Evolutionary conservation across 208 protist species (phyloP).

Genomic region (Phytomonas sp.): DNA sequence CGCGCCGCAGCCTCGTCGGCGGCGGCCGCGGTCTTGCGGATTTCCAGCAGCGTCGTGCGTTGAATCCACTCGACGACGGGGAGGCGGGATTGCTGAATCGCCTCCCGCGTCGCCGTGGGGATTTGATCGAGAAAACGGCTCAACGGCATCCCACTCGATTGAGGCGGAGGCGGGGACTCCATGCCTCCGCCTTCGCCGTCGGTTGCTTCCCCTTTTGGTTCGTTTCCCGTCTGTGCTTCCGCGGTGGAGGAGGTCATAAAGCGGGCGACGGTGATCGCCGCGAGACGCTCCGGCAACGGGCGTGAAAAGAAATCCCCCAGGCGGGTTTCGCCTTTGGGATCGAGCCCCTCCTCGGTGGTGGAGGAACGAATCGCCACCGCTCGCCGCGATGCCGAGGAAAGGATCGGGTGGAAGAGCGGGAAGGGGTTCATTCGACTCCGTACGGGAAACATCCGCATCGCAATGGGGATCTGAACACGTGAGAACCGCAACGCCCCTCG

Average conservation of each 20-base stretch:
- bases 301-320: constrained; percentile 12
- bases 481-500: no score
- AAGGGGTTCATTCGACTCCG: background rate
- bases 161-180: background rate
- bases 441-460: background rate
- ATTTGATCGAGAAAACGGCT: constrained; percentile 44
- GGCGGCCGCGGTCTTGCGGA: constrained; percentile 10
- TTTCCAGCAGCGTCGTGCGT: constrained; percentile 21
- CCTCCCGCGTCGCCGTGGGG: constrained; percentile 35
- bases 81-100: constrained; percentile 24
- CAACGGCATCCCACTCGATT: constrained; percentile 21
- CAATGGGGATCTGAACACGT: background rate
- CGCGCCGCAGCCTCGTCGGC: constrained; percentile 8
- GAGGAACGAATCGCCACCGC: background rate
- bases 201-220: background rate
- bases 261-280: constrained; percentile 30
- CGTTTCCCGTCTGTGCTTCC: background rate
- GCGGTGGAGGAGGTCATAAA: constrained; percentile 4
- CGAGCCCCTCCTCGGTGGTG: no score
- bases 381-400: background rate
- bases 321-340: no score
- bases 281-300: constrained; percentile 36
- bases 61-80: constrained; percentile 28
- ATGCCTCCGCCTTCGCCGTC: background rate
- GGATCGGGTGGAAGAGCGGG: background rate